Evolutionary conservation across 768 basidiomycete species (phyloP), one percentile per base, ranked within the genome.

Genomic region (Boletus rubropictus): DNA sequence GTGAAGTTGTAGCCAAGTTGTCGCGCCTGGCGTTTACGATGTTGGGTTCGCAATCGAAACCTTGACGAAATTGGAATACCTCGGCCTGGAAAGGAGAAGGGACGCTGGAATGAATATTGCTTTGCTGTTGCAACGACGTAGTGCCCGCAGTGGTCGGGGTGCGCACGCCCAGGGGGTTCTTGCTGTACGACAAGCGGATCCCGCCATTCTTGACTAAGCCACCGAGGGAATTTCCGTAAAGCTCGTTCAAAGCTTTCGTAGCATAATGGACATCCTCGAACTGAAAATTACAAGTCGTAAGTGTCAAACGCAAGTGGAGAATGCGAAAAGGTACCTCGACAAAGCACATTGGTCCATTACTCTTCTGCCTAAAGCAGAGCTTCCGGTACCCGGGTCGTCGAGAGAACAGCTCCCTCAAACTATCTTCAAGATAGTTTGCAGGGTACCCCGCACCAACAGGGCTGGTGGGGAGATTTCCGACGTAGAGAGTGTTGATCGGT

Each of bases 341-440:
- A 65, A 98, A 98, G 67, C 96, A 98, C 94, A 98, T 98, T 7
- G 95, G 95, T 1, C 96, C 94, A 58, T 94, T 94, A 64, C 81
- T 89, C 72, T 99, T 99, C 61, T 95, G 92, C 44, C 94, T 77
- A 73, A 93, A 98, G 60, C 86, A 92, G 52, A 99, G 77, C 58
- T 94, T 88, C 48, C 90, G 85, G 69, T 84, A 99, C 3, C 96
- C 96, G 4, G 80, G 77, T 35, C 83, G 85, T 25, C 73, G 73
- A 24, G 78, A 75, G 66, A 99, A 99, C 39, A 96, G 70, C 32
- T 83, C 81, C 47, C 91, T 77, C 21, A 99, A 73, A 28, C 80
- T 82, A 48, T 94, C 90, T 67, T 99, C 94, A 3, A 99, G 77
- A 58, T 84, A 81, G 55, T 86, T 84, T 38, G 83, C 78, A 31